Conservation (phyloP, 2,329 filamentous ascomycete genomes). For the Magnaporthales sp. region DNA sequence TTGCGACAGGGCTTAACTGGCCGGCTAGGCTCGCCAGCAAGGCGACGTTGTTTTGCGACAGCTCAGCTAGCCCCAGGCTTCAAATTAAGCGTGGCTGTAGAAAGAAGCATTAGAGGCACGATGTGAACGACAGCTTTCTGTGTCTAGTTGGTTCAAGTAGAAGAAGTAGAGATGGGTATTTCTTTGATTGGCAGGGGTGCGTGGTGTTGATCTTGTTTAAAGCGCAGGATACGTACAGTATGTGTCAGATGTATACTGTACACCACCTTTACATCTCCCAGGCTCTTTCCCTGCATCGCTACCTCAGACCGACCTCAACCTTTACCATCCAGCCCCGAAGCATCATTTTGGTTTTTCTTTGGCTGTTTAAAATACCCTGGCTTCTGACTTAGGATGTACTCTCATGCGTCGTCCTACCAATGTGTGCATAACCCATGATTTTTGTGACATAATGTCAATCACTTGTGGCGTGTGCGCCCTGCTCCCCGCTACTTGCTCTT, state of each 20-base stretch:
- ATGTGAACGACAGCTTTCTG: not conserved
- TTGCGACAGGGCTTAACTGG: not conserved
- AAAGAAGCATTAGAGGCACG: not conserved
- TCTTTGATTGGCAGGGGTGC: not conserved
- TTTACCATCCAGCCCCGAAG: no score
- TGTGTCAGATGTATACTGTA: not conserved
- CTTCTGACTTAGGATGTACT: no score
- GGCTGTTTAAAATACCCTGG: no score
- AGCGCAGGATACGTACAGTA: not conserved
- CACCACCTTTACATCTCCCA: no score
- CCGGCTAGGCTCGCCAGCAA: not conserved
- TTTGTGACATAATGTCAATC: not conserved
- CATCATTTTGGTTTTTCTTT: no score
- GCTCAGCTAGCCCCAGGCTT: not conserved
- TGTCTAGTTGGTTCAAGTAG: not conserved
- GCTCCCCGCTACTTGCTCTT: not conserved
- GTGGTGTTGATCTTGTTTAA: not conserved
- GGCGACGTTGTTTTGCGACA: not conserved
- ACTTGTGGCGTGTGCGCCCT: not conserved
- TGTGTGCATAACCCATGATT: not conserved
- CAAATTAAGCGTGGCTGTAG: not conserved
- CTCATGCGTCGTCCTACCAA: no score
- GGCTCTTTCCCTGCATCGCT: not conserved
- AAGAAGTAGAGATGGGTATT: not conserved
- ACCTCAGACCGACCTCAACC: no score